Percentiles rank a stretch among this genome's conserved stretches.
Evolutionary conservation across 2,329 filamentous ascomycete species (phyloP).

Genomic region (Exophiala bonariae): DNA sequence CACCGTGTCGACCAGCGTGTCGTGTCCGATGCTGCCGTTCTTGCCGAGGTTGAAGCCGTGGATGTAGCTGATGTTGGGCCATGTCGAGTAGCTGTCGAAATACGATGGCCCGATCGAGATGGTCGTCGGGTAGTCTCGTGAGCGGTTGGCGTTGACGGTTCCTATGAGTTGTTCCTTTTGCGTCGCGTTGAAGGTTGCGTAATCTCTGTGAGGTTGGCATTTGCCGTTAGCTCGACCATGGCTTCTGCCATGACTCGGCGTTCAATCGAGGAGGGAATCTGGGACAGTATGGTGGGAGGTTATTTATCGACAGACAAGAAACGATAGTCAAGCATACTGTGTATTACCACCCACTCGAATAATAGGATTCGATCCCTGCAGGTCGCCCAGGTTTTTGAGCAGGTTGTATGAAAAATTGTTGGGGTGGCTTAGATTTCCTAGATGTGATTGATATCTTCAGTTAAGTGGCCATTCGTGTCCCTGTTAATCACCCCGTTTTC

Average conservation of each 20-base stretch:
- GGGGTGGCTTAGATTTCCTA: slow-evolving; percentile 52
- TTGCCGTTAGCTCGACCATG: too few relatives aligned
- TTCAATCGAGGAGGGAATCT: too few relatives aligned
- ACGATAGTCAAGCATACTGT: slow-evolving; percentile 38
- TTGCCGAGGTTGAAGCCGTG: slow-evolving; percentile 63
- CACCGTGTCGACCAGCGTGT: slow-evolving; percentile 56
- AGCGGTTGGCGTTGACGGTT: slow-evolving; percentile 50
- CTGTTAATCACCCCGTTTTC: too few relatives aligned
- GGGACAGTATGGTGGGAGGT: too few relatives aligned
- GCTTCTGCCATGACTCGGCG: too few relatives aligned
- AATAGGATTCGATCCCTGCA: slow-evolving; percentile 58
- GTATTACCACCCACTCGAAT: slow-evolving; percentile 68
- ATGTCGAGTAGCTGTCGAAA: slow-evolving; percentile 64
- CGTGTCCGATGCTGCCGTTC: slow-evolving; percentile 53
- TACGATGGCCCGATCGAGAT: slow-evolving; percentile 61
- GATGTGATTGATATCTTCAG: slow-evolving; percentile 28
- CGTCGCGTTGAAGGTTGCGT: slow-evolving; percentile 58
- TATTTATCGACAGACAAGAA: slow-evolving; percentile 14
- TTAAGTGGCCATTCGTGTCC: too few relatives aligned
- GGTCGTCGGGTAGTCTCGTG: slow-evolving; percentile 61
- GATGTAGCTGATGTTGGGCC: slow-evolving; percentile 55
- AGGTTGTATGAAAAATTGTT: slow-evolving; percentile 63
- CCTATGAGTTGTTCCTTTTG: slow-evolving; percentile 54
- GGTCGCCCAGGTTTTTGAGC: slow-evolving; percentile 55
- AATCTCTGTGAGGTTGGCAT: slow-evolving; percentile 48